Evolutionary conservation across 306 rosid species (phyloP), one percentile per base, ranked within the genome.

Genomic region (Vigna reflexopilosa): DNA sequence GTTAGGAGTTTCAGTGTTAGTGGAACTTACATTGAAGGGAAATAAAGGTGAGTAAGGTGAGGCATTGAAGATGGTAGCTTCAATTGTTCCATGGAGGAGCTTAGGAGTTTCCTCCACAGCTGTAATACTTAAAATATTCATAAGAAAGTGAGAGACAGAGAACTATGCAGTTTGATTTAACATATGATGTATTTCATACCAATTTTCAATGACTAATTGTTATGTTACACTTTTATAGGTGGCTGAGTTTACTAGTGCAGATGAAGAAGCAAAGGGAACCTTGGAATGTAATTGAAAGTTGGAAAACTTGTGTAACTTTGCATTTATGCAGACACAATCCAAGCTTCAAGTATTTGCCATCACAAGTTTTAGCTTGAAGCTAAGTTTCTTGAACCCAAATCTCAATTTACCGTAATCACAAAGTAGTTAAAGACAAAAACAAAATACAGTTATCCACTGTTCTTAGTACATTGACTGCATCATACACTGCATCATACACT

Each of bases 21-120:
- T 20, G 45, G 20, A 57, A 73, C 98, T 88, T 80, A 95, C 97
- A 76, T 76, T 83, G 72, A 92, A 83, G 47, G 88, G 93, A 44
- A 90, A 87, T 49, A 86, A 49, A 3, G 97, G 75, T 3, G 85
- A 61, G 52, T 75, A 79, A 26, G 88, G 83, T 26, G 98, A 85
- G 69, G 98, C 98, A 91, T 87, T 86, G 84, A 95, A 92, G 89
- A 95, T 78, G 82, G 93, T 92, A 80, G 89, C 97, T 83, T 92
- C 98, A 70, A 95, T 91, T 11, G 98, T 95, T 72, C 98, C 98
- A 83, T 95, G 98, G 22, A 92, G 89, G 78, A 88, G 83, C 79
- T 44, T 82, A 16, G 81, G 88, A 32, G 75, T 77, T 77, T 80
- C 85, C 81, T 89, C 92, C 90, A 87, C 86, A 36, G 71, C 67